Evolutionary conservation across 2,329 filamentous ascomycete species (phyloP).

Genomic region (Colletotrichum plurivorum): DNA sequence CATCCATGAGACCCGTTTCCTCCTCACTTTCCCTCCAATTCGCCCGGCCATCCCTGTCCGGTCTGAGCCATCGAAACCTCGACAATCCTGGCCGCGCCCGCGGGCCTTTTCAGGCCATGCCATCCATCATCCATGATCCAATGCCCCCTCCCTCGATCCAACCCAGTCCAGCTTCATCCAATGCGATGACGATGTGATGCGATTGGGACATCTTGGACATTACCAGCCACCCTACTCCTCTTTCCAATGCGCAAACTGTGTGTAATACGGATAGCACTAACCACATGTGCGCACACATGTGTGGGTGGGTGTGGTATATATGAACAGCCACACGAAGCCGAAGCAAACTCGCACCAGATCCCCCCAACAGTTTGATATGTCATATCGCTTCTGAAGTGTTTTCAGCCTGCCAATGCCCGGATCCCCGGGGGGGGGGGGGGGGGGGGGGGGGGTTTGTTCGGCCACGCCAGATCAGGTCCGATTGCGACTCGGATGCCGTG

Average conservation of each 20-base stretch:
- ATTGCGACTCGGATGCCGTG: slow-evolving; percentile 26
- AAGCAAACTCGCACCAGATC: not conserved
- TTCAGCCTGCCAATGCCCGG: slow-evolving; percentile 16
- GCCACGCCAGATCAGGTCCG: slow-evolving; percentile 21
- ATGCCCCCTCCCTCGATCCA: slow-evolving; percentile 3
- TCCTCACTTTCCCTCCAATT: slow-evolving; percentile 29
- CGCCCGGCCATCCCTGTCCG: slow-evolving; percentile 49
- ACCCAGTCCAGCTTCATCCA: slow-evolving; percentile 9
- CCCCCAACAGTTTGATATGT: not conserved
- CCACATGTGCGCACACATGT: too few relatives aligned
- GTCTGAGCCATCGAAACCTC: slow-evolving; percentile 38
- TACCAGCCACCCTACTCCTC: not conserved
- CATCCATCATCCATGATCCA: slow-evolving; percentile 11
- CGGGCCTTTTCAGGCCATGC: slow-evolving; percentile 8
- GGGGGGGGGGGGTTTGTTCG: not conserved
- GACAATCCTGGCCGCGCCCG: slow-evolving; percentile 24
- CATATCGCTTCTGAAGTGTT: slow-evolving; percentile 4
- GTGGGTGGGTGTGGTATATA: too few relatives aligned
- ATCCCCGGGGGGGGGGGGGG: slow-evolving; percentile 11
- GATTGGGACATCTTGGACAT: not conserved
- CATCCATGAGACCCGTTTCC: slow-evolving; percentile 16
- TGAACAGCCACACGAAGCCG: too few relatives aligned
- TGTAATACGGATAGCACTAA: too few relatives aligned
- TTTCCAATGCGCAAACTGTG: not conserved
- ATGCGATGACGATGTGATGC: slow-evolving; percentile 17